A percentile compares a stretch with the other conserved stretches of the same genome.
phyloP scores from a whole-genome alignment of 768 basidiomycete genomes.

The Paxillus ammoniavirescens region DNA sequence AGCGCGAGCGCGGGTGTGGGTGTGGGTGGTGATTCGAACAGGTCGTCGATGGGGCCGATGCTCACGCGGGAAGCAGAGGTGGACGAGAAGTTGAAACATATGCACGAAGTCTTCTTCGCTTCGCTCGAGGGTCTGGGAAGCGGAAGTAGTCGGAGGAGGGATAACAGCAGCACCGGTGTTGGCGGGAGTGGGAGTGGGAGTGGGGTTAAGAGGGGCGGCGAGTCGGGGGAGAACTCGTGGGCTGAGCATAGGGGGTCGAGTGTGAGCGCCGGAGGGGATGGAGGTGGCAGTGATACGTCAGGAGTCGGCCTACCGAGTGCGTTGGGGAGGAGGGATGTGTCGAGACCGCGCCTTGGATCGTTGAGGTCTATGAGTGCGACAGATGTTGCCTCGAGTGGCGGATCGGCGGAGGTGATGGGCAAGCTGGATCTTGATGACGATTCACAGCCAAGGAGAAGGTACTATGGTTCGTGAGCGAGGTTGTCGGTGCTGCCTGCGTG shows the following conservation, averaged over 20 bases:
- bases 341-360: conserved; percentile 19
- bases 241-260: conserved; percentile 58
- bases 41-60: conserved; percentile 45
- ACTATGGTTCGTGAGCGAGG: too few relatives aligned
- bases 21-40: conserved; percentile 20
- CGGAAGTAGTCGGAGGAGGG: conserved; percentile 29
- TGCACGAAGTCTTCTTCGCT: conserved; percentile 67
- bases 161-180: conserved; percentile 8
- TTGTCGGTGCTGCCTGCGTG: too few relatives aligned
- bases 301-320: neutral
- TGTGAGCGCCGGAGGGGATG: conserved; percentile 3
- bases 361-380: conserved; percentile 23
- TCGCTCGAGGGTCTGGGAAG: conserved; percentile 60
- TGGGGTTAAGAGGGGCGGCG: conserved; percentile 9
- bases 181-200: conserved; percentile 10
- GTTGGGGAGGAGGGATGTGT: neutral
- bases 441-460: too few relatives aligned
- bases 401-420: conserved; percentile 16
- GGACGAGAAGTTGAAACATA: conserved; percentile 57
- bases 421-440: too few relatives aligned
- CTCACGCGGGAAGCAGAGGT: conserved; percentile 66
- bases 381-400: conserved; percentile 22
- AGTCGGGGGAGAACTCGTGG: neutral
- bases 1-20: conserved; percentile 16
- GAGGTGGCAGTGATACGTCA: neutral